Percentiles rank a stretch among this genome's conserved stretches.
These are phyloP conservation scores for Termitomyces sp. DNA, from an alignment of 768 basidiomycete genomes.

Conservation along the genomic window DNA sequence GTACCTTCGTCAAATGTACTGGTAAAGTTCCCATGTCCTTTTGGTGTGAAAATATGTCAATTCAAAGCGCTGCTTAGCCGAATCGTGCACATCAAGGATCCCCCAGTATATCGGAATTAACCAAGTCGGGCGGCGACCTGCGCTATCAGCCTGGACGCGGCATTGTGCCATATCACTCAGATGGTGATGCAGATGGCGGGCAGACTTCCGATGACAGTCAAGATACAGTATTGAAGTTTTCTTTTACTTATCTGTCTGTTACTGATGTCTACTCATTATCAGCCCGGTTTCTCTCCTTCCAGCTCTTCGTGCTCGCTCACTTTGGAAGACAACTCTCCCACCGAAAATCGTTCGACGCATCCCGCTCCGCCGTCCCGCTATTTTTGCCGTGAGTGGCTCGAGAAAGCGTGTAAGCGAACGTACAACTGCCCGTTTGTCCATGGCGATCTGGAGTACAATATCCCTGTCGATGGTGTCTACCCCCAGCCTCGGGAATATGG, in stretches of 20 bases:
- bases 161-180: conserved; percentile 1
- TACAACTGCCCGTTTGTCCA: conserved; percentile 21
- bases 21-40: not conserved
- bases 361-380: conserved; percentile 8
- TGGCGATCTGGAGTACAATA: conserved; percentile 18
- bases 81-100: too few relatives aligned
- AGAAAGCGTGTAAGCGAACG: conserved; percentile 21
- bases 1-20: not conserved
- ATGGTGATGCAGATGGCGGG: conserved; percentile 3
- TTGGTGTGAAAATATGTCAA: too few relatives aligned
- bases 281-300: conserved; percentile 7
- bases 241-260: too few relatives aligned
- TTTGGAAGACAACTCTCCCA: not conserved
- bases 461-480: conserved; percentile 11
- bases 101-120: not conserved
- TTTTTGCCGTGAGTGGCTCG: conserved; percentile 17
- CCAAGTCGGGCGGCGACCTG: not conserved
- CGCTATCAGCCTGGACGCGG: conserved; percentile 8
- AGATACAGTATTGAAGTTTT: conserved; percentile 2
- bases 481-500: not conserved
- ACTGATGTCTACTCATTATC: not conserved
- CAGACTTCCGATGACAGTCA: conserved; percentile 14
- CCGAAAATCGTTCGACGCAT: not conserved
- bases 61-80: not conserved
- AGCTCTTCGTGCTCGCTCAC: conserved; percentile 12